Percentiles rank a stretch among this genome's conserved stretches.
These are phyloP conservation scores for Aspergillus brunneoviolaceus DNA, from an alignment of 2,329 filamentous ascomycete species.

Conservation along the genomic window DNA sequence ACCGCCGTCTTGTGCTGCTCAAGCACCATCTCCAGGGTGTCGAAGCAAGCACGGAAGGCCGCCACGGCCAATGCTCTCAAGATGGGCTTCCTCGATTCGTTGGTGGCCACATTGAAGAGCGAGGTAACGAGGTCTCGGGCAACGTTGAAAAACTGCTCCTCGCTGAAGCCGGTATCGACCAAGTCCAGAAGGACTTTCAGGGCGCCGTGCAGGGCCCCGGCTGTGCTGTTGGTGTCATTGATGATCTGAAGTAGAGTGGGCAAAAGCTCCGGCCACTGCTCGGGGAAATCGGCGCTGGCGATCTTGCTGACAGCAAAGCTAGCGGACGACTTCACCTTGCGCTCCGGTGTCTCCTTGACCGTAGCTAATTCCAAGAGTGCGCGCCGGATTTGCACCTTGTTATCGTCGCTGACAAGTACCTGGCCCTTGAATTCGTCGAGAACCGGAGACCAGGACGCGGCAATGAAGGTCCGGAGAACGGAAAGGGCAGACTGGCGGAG, in stretches of 20 bases:
- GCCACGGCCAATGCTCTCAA: conserved; percentile 83
- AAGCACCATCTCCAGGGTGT: conserved; percentile 94
- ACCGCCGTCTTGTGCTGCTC: conserved; percentile 86
- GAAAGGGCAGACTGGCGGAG: conserved; percentile 82
- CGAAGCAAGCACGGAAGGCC: conserved; percentile 88
- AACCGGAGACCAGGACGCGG: conserved; percentile 77
- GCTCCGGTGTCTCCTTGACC: conserved; percentile 67
- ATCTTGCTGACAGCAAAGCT: conserved; percentile 93
- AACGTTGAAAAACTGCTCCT: conserved; percentile 91
- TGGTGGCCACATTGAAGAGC: conserved; percentile 78
- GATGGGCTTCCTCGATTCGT: conserved; percentile 69
- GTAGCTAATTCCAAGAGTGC: conserved; percentile 75
- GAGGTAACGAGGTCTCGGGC: conserved; percentile 81
- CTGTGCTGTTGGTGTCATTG: conserved; percentile 62
- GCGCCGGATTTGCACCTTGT: conserved; percentile 71
- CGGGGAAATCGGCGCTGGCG: conserved; percentile 87
- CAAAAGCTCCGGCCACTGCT: conserved; percentile 89
- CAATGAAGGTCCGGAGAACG: conserved; percentile 77
- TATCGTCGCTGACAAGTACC: conserved; percentile 68
- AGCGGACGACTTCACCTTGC: conserved; percentile 84
- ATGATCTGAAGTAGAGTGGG: conserved; percentile 77
- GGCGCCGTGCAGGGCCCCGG: conserved; percentile 82
- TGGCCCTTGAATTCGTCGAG: conserved; percentile 69
- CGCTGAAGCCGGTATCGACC: conserved; percentile 88
- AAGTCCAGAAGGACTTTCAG: conserved; percentile 84